These are phyloP conservation scores for Penicillium aurantiogriseum DNA, from an alignment of 2,329 filamentous ascomycete species.

Conservation along the genomic window DNA sequence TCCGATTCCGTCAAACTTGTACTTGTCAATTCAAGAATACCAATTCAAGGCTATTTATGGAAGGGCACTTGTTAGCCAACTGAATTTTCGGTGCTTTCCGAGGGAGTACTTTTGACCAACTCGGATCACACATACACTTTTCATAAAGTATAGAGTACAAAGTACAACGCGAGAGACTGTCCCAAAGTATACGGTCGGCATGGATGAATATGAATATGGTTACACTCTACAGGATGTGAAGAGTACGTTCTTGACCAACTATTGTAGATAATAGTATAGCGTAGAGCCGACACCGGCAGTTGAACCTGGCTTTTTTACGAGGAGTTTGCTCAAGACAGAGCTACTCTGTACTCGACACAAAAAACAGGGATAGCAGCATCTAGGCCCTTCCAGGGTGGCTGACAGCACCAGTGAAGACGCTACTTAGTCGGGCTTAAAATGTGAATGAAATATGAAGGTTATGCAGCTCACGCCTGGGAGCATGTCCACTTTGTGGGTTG, in stretches of 20 bases:
- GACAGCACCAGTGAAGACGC: background rate
- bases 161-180: background rate
- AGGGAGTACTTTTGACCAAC: background rate
- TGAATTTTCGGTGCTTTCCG: background rate
- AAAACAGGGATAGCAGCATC: background rate
- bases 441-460: background rate
- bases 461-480: background rate
- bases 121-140: background rate
- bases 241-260: background rate
- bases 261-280: background rate
- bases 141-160: background rate
- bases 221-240: background rate
- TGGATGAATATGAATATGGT: background rate
- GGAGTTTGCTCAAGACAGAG: background rate
- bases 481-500: background rate
- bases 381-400: background rate
- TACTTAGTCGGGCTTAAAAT: background rate
- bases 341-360: background rate
- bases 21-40: conserved; percentile 11
- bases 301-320: background rate
- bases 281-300: background rate
- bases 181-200: background rate
- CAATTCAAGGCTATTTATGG: background rate
- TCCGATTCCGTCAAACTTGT: background rate
- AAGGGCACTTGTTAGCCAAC: background rate